These are phyloP conservation scores for Sarocladium strictum DNA, from an alignment of 2,329 filamentous ascomycete genomes.

Conservation along the genomic window DNA sequence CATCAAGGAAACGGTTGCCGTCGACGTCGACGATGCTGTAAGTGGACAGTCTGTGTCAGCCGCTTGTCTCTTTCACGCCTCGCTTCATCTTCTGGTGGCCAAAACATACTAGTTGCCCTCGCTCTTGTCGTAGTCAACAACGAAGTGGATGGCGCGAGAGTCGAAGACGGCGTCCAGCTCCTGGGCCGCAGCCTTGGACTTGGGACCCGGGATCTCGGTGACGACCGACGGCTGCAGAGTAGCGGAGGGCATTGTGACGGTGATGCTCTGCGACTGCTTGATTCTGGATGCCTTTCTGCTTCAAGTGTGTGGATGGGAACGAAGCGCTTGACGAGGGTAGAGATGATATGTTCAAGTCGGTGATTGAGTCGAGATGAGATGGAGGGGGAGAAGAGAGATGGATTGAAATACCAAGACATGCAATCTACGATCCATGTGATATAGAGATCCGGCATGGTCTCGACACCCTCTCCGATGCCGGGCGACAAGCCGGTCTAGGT, in stretches of 20 bases:
- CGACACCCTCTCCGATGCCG: background rate
- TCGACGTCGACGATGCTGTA: conserved; percentile 42
- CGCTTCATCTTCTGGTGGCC: too few relatives aligned
- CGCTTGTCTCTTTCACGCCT: too few relatives aligned
- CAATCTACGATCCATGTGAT: too few relatives aligned
- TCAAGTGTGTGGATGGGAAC: conserved; percentile 11
- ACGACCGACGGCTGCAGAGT: conserved; percentile 26
- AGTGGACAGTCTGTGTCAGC: background rate
- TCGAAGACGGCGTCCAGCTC: conserved; percentile 44
- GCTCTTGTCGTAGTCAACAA: conserved; percentile 47
- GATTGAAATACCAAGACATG: too few relatives aligned
- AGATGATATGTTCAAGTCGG: too few relatives aligned
- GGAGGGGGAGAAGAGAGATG: too few relatives aligned
- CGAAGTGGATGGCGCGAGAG: conserved; percentile 45
- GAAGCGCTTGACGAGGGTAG: too few relatives aligned
- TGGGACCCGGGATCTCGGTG: conserved; percentile 33
- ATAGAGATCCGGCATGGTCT: too few relatives aligned
- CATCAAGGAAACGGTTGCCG: conserved; percentile 43
- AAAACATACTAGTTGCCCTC: conserved; percentile 41
- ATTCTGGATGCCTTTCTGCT: too few relatives aligned
- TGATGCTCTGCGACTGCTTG: conserved; percentile 15
- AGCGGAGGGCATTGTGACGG: conserved; percentile 23
- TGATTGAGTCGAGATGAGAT: too few relatives aligned
- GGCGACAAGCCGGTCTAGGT: background rate
- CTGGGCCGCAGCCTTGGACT: conserved; percentile 31